A percentile compares a stretch with the other conserved stretches of the same genome.
Evolutionary conservation across 2,329 filamentous ascomycete species (phyloP).

Genomic region (Talaromyces verruculosus): DNA sequence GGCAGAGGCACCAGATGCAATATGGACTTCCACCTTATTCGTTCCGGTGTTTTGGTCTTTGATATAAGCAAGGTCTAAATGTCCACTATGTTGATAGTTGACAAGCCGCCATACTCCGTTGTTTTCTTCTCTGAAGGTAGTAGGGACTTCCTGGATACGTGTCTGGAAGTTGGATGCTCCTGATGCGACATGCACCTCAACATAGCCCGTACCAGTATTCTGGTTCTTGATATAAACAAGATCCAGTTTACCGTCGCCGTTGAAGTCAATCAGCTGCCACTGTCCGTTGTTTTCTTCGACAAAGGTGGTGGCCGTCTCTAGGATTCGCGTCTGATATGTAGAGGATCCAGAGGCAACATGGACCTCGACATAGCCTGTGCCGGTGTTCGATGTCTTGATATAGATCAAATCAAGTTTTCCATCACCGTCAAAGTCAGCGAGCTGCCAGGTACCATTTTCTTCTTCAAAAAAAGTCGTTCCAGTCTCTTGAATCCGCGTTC

Average conservation of each 20-base stretch:
- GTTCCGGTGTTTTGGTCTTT: conserved; percentile 18
- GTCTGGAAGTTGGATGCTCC: conserved; percentile 23
- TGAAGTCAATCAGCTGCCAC: conserved; percentile 24
- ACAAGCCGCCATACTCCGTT: conserved; percentile 18
- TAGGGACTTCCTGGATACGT: conserved; percentile 22
- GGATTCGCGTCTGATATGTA: conserved; percentile 54
- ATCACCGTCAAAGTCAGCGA: conserved; percentile 22
- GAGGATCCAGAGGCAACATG: conserved; percentile 23
- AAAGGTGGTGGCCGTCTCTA: conserved; percentile 64
- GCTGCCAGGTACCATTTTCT: conserved; percentile 22
- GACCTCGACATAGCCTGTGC: conserved; percentile 23
- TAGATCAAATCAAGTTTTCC: conserved; percentile 22
- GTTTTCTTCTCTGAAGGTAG: conserved; percentile 17
- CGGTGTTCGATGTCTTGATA: conserved; percentile 24
- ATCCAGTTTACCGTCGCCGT: conserved; percentile 22
- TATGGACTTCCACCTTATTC: conserved; percentile 18
- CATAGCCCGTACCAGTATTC: conserved; percentile 22
- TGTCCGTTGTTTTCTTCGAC: conserved; percentile 21
- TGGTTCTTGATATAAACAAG: conserved; percentile 23
- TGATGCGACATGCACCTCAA: conserved; percentile 24
- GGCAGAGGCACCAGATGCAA: conserved; percentile 16
- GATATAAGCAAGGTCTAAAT: conserved; percentile 19
- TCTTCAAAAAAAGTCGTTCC: conserved; percentile 56
- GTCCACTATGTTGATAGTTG: conserved; percentile 9
- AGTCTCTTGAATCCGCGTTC: conserved; percentile 63